Evolutionary conservation across 768 basidiomycete species (phyloP).

Genomic region (Kockovaella imperatae): DNA sequence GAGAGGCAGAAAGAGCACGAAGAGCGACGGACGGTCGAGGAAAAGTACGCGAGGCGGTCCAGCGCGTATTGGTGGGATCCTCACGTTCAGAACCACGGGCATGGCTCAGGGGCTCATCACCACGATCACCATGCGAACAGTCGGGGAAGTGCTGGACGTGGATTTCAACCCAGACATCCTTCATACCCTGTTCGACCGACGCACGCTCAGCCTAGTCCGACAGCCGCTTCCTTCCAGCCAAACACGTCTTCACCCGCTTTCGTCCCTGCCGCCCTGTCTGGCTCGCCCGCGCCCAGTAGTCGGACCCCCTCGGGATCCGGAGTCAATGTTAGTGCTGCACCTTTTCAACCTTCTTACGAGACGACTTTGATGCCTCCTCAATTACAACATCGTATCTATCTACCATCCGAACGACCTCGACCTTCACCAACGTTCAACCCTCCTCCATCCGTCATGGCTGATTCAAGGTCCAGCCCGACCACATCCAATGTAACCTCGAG

Average conservation of each 20-base stretch:
- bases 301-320: slow-evolving; percentile 1
- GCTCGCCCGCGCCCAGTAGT: background rate
- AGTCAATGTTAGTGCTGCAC: slow-evolving; percentile 24
- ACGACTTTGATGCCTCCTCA: slow-evolving; percentile 41
- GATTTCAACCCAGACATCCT: slow-evolving; percentile 18
- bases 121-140: background rate
- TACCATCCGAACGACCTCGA: slow-evolving; percentile 30
- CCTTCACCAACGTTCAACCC: slow-evolving; percentile 36
- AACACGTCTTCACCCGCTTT: slow-evolving; percentile 15
- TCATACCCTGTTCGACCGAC: slow-evolving; percentile 13
- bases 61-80: slow-evolving; percentile 4
- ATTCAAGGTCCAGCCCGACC: slow-evolving; percentile 4
- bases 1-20: slow-evolving; percentile 30
- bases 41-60: background rate
- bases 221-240: slow-evolving; percentile 2
- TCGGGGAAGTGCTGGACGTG: slow-evolving; percentile 8
- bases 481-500: slow-evolving; percentile 8
- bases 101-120: slow-evolving; percentile 1
- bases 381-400: slow-evolving; percentile 43
- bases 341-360: slow-evolving; percentile 20
- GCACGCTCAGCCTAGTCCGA: slow-evolving; percentile 19
- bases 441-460: slow-evolving; percentile 31
- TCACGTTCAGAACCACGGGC: slow-evolving; percentile 8
- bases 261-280: slow-evolving; percentile 2
- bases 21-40: slow-evolving; percentile 32